Percentiles rank a stretch among this genome's conserved stretches.
These are phyloP conservation scores for Solanum ossicruentum DNA, from an alignment of 257 asterid genomes.

Conservation along the genomic window DNA sequence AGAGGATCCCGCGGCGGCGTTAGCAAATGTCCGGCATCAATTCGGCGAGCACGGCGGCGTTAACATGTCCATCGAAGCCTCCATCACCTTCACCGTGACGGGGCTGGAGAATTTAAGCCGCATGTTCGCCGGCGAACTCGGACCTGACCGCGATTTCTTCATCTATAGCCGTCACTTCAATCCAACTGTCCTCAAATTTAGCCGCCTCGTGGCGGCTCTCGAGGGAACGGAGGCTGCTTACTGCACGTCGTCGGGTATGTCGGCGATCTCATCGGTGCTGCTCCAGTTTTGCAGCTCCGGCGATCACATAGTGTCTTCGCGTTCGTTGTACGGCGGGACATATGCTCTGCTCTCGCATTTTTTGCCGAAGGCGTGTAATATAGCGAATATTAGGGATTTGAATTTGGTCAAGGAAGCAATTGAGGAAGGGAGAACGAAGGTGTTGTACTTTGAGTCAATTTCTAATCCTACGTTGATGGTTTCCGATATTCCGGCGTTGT, in stretches of 20 bases:
- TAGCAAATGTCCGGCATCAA: constrained; percentile 77
- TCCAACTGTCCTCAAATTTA: constrained; percentile 77
- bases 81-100: constrained; percentile 97
- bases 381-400: constrained; percentile 42
- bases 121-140: constrained; percentile 85
- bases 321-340: constrained; percentile 79
- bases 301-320: constrained; percentile 70
- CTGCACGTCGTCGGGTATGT: not conserved
- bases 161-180: constrained; percentile 95
- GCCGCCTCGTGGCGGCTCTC: constrained; percentile 44
- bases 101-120: constrained; percentile 85
- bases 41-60: constrained; percentile 99
- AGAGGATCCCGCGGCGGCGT: constrained; percentile 72
- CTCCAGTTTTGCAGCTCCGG: not conserved
- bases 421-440: constrained; percentile 49
- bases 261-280: not conserved
- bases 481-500: constrained; percentile 66
- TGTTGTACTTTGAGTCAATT: constrained; percentile 62
- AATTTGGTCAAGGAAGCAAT: constrained; percentile 46
- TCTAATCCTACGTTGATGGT: constrained; percentile 74
- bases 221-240: not conserved
- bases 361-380: constrained; percentile 61
- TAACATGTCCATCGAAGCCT: constrained; percentile 96
- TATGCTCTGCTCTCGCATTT: constrained; percentile 71
- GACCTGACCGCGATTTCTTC: constrained; percentile 78